Evolutionary conservation across 257 asterid species (phyloP).

Genomic region (Penstemon davidsonii): DNA sequence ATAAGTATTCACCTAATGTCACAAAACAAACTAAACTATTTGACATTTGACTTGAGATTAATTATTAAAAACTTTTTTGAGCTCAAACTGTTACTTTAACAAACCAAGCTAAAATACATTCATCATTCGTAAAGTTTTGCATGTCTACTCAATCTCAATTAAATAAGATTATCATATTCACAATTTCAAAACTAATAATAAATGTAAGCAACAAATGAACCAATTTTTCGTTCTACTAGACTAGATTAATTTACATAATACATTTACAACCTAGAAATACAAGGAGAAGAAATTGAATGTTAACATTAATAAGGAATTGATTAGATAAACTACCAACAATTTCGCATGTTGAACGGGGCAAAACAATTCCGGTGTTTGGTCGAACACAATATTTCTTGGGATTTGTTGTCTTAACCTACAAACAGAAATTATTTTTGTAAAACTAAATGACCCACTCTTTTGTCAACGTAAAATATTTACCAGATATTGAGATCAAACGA

Average conservation of each 20-base stretch:
- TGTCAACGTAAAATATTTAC: too few species aligned
- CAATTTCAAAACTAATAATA: too few species aligned
- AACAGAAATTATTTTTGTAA: not conserved
- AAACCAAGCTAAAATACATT: not conserved
- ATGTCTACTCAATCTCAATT: not conserved
- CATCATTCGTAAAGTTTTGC: not conserved
- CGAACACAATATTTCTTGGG: slow-evolving; percentile 74
- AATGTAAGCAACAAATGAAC: too few species aligned
- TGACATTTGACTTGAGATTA: not conserved
- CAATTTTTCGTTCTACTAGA: not conserved
- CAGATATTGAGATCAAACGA: too few species aligned
- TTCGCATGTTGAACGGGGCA: slow-evolving; percentile 53
- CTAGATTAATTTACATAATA: not conserved
- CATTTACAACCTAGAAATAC: not conserved
- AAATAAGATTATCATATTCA: too few species aligned
- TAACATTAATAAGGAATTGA: not conserved
- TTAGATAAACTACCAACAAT: slow-evolving; percentile 39
- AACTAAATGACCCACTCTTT: too few species aligned
- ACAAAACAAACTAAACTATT: too few species aligned
- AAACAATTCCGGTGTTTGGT: slow-evolving; percentile 68
- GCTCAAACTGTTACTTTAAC: not conserved
- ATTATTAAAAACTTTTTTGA: not conserved
- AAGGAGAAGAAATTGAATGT: not conserved
- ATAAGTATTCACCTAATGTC: not conserved
- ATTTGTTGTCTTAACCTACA: slow-evolving; percentile 71